Percentiles rank a stretch among this genome's conserved stretches.
These are phyloP conservation scores for Acephala macrosclerotiorum DNA, from an alignment of 2,329 filamentous ascomycete genomes.

Conservation along the genomic window DNA sequence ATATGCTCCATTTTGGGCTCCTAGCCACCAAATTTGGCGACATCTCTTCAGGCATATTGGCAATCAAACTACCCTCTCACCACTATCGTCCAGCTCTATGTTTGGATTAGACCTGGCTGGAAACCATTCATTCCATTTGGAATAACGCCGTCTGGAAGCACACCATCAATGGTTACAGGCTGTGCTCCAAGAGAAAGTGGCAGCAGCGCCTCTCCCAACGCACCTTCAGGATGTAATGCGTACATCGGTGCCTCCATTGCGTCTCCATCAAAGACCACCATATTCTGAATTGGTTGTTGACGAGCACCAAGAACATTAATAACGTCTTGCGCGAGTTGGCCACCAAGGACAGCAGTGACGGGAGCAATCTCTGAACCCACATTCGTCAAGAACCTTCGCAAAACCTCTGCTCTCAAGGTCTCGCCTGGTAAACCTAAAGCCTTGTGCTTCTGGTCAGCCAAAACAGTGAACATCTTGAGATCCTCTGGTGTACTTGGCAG, in stretches of 20 bases:
- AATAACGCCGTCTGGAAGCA: constrained; percentile 13
- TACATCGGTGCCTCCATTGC: constrained; percentile 81
- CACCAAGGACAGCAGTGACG: constrained; percentile 87
- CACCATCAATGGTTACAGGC: constrained; percentile 29
- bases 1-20: constrained; percentile 1
- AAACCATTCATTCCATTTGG: constrained; percentile 31
- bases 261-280: constrained; percentile 90
- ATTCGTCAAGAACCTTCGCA: constrained; percentile 87
- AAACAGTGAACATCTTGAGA: constrained; percentile 76
- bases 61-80: not conserved
- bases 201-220: constrained; percentile 59
- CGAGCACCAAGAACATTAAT: constrained; percentile 93
- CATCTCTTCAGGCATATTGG: not conserved
- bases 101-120: constrained; percentile 34
- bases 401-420: constrained; percentile 72
- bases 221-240: constrained; percentile 75
- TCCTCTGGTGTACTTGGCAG: constrained; percentile 67
- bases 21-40: not conserved
- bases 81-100: constrained; percentile 20
- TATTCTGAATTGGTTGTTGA: constrained; percentile 95
- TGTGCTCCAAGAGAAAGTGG: constrained; percentile 37
- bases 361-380: constrained; percentile 85
- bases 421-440: constrained; percentile 74
- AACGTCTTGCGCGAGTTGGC: constrained; percentile 91
- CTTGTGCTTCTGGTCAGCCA: constrained; percentile 80